Evolutionary conservation across 805 yeast species (phyloP).

Genomic region (Candida vaughaniae): DNA sequence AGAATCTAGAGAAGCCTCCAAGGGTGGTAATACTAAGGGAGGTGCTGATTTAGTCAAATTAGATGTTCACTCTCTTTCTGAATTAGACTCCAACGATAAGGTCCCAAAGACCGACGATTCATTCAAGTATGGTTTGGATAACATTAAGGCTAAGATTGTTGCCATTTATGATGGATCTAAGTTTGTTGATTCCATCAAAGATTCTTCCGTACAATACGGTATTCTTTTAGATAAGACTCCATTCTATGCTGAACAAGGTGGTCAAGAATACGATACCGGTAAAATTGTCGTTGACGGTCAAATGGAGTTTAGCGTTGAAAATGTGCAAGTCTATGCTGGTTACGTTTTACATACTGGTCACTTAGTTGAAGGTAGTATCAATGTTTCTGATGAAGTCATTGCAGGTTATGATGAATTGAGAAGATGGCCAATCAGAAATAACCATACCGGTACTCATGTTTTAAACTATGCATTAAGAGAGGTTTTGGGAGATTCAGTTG

Average conservation of each 20-base stretch:
- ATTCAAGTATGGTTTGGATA: conserved; percentile 70
- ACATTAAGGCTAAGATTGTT: conserved; percentile 65
- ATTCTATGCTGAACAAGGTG: conserved; percentile 99
- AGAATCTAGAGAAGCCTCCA: conserved; percentile 92
- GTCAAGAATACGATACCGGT: conserved; percentile 97
- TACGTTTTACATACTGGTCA: conserved; percentile 94
- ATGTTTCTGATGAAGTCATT: conserved; percentile 68
- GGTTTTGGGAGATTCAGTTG: conserved; percentile 83
- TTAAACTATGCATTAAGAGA: conserved; percentile 85
- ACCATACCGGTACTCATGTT: conserved; percentile 98
- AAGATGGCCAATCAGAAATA: conserved; percentile 94
- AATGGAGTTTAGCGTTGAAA: conserved; percentile 84
- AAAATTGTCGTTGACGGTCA: conserved; percentile 83
- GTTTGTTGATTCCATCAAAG: conserved; percentile 51
- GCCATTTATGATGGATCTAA: conserved; percentile 67
- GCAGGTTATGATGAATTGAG: conserved; percentile 90
- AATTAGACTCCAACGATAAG: conserved; percentile 55
- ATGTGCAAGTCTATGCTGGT: conserved; percentile 92
- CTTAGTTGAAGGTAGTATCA: conserved; percentile 71
- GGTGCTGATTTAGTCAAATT: conserved; percentile 68
- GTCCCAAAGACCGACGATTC: conserved; percentile 83
- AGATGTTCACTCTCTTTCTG: conserved; percentile 86
- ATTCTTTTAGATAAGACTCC: conserved; percentile 84
- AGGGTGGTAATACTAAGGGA: conserved; percentile 68
- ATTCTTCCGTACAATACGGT: conserved; percentile 59